Base-by-base conservation (phyloP, 768 basidiomycete species). In the Clavaria fumosa region DNA sequence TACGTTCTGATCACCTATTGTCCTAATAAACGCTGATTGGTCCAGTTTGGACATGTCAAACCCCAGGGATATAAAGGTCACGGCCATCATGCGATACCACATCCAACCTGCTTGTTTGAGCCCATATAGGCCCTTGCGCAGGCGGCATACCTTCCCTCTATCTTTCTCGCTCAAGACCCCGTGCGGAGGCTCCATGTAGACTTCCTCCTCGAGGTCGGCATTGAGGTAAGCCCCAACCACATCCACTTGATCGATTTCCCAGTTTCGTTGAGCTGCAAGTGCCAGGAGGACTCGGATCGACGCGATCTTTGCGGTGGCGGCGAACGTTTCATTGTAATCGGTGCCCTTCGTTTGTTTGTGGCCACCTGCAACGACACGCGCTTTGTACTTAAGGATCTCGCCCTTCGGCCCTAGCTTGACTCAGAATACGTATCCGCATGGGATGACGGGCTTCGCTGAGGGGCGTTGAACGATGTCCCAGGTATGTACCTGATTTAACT, bases 121-220 rank as follows among this genome's bases (percentile, higher is more conserved):
- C 3, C 47, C 47, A 32, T 47, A 50, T n/a, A 48, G 3, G 4
- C 15, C 23, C 23, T 37, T 39, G 18, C 7, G 7, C 4, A 46
- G 34, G 5, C 32, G 24, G 18, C 45, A 53, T 5, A 43, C 42
- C 23, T 17, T 31, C 2, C 38, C 42, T 5, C 18, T 17, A n/a
- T 39, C 5, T 10, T 22, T 24, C 7, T 15, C 5, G 2, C 6
- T 19, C 2, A 35, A 21, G 4, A 40, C 22, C 2, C 58, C 53
- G 0, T 39, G 46, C 2, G 56, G 57, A 14, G 48, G 45, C 18
- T 48, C 23, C 53, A 66, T 58, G 45, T 57, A 66, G 33, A 65
- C 57, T 4, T 42, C 32, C 27, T 49, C 45, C 4, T 41, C 23
- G 14, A 41, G 34, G 23, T 35, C 23, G 39, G 46, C 41, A 19